phyloP scores from a whole-genome alignment of 2,329 filamentous ascomycete genomes.

The Mycosphaerelloides madeirae region DNA sequence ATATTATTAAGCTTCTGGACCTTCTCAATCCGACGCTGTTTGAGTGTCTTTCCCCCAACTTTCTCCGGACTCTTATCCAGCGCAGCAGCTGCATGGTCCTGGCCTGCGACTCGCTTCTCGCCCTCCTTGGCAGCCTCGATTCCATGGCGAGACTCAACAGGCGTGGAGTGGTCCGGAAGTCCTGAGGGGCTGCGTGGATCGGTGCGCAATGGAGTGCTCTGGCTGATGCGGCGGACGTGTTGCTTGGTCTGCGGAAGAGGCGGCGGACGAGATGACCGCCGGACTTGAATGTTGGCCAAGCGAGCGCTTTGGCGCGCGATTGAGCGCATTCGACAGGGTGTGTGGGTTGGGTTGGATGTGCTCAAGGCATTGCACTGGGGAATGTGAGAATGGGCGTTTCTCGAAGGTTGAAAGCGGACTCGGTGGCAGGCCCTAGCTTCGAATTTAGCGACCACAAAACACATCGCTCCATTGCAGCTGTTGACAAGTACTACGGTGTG shows the following conservation, averaged over 20 bases:
- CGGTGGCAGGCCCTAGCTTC: no score
- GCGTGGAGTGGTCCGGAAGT: constrained; percentile 16
- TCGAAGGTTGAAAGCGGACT: no score
- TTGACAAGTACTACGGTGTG: no score
- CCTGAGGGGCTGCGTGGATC: constrained; percentile 19
- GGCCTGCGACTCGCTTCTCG: constrained; percentile 10
- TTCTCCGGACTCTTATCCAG: constrained; percentile 21
- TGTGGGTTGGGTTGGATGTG: not conserved
- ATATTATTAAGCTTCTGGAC: constrained; percentile 10
- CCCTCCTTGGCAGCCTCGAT: not conserved
- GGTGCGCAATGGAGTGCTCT: constrained; percentile 5
- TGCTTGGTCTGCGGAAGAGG: not conserved
- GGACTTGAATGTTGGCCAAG: constrained; percentile 24
- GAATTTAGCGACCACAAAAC: no score
- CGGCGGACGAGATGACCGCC: constrained; percentile 17
- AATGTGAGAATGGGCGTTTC: no score
- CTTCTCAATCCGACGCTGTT: constrained; percentile 1
- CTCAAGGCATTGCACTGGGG: no score
- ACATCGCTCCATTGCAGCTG: no score
- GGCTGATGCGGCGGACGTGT: no score
- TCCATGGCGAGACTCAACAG: constrained; percentile 6
- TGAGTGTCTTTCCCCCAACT: constrained; percentile 9
- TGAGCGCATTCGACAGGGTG: constrained; percentile 23
- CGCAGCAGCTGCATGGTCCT: no score
- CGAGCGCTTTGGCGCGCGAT: constrained; percentile 30